phyloP scores from a whole-genome alignment of 306 rosid genomes.

The Dalbergia cultrata region DNA sequence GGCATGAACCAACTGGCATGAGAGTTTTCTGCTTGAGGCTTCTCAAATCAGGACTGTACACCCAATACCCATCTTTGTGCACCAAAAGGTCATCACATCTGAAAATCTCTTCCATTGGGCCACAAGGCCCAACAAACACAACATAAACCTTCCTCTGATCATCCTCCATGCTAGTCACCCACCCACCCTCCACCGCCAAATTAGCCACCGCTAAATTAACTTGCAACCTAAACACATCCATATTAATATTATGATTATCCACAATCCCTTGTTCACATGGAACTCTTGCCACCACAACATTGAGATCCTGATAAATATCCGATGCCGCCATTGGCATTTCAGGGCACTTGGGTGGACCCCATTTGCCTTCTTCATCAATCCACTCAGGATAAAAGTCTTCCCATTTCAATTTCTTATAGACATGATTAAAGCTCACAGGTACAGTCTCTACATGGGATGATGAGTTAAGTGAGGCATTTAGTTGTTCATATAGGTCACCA shows the following conservation, averaged over 20 bases:
- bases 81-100: slow-evolving; percentile 76
- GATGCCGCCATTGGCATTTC: slow-evolving; percentile 62
- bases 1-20: slow-evolving; percentile 86
- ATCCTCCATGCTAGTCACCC: slow-evolving; percentile 47
- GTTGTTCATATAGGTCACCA: not conserved
- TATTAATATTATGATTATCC: not conserved
- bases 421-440: slow-evolving; percentile 45
- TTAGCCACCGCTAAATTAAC: slow-evolving; percentile 86
- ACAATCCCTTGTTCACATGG: slow-evolving; percentile 62
- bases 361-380: slow-evolving; percentile 64
- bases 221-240: slow-evolving; percentile 75
- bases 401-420: slow-evolving; percentile 56
- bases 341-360: slow-evolving; percentile 65
- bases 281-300: slow-evolving; percentile 65
- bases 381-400: slow-evolving; percentile 68
- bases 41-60: slow-evolving; percentile 69
- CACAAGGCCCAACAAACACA: slow-evolving; percentile 75
- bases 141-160: slow-evolving; percentile 59
- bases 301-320: slow-evolving; percentile 52
- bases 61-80: slow-evolving; percentile 57
- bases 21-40: slow-evolving; percentile 68
- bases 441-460: slow-evolving; percentile 36
- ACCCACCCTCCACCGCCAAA: slow-evolving; percentile 62
- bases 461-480: not conserved
- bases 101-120: slow-evolving; percentile 90